Conservation (phyloP, 2,329 filamentous ascomycete genomes). For the Aspergillus amoenus region DNA sequence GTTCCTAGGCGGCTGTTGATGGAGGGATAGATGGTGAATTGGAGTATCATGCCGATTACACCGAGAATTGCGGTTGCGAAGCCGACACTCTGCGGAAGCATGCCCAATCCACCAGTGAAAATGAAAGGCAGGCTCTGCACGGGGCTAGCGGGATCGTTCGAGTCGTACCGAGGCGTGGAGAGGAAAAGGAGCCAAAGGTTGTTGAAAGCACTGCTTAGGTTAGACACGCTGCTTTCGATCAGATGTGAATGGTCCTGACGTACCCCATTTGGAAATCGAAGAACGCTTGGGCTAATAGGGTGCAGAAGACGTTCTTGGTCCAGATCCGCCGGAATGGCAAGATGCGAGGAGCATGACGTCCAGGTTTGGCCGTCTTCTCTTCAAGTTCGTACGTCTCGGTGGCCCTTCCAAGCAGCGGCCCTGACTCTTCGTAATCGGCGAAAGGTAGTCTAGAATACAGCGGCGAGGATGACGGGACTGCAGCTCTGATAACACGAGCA, state of each 20-base stretch:
- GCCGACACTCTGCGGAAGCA: slow-evolving; percentile 69
- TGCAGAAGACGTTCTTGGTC: slow-evolving; percentile 57
- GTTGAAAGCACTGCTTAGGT: slow-evolving; percentile 64
- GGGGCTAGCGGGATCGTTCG: slow-evolving; percentile 39
- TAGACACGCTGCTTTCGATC: neutral
- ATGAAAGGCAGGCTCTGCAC: slow-evolving; percentile 51
- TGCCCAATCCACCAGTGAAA: slow-evolving; percentile 71
- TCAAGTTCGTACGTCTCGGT: slow-evolving; percentile 38
- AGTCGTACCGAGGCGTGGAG: slow-evolving; percentile 63
- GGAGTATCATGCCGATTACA: slow-evolving; percentile 69
- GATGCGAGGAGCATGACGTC: slow-evolving; percentile 40
- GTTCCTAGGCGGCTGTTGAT: slow-evolving; percentile 68
- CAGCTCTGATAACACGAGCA: slow-evolving; percentile 23
- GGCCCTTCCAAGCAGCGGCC: slow-evolving; percentile 33
- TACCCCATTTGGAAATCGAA: slow-evolving; percentile 68
- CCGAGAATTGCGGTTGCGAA: slow-evolving; percentile 74
- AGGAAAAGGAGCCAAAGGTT: slow-evolving; percentile 76
- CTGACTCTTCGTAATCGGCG: slow-evolving; percentile 37
- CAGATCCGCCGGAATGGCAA: slow-evolving; percentile 53
- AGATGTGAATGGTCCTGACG: neutral
- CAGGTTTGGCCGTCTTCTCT: slow-evolving; percentile 32
- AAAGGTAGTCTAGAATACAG: slow-evolving; percentile 35
- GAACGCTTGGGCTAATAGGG: slow-evolving; percentile 64
- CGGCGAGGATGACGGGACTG: slow-evolving; percentile 31
- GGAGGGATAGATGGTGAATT: slow-evolving; percentile 68